These are phyloP conservation scores for Penicillium sp. DNA, from an alignment of 2,329 filamentous ascomycete genomes.

Conservation along the genomic window DNA sequence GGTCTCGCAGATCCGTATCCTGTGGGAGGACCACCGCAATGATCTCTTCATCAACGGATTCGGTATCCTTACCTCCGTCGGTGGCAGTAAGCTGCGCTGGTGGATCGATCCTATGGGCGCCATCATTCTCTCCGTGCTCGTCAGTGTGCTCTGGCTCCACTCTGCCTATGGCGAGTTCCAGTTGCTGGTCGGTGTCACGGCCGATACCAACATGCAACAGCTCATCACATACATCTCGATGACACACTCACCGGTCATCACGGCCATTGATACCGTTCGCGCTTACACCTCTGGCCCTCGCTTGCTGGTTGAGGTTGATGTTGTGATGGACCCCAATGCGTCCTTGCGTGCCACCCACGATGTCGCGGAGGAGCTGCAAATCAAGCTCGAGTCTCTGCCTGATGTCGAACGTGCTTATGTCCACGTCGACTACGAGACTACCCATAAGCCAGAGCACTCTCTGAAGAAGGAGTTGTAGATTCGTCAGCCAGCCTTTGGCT, in stretches of 20 bases:
- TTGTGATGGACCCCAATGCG: slow-evolving; percentile 82
- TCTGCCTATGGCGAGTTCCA: slow-evolving; percentile 90
- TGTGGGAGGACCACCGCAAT: slow-evolving; percentile 97
- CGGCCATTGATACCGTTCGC: slow-evolving; percentile 89
- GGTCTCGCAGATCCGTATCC: slow-evolving; percentile 86
- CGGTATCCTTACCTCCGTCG: slow-evolving; percentile 87
- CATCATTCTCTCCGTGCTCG: slow-evolving; percentile 76
- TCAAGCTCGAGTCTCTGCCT: slow-evolving; percentile 87
- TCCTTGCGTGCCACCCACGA: slow-evolving; percentile 82
- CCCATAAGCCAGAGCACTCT: slow-evolving; percentile 86
- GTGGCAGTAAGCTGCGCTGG: slow-evolving; percentile 84
- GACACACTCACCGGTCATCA: slow-evolving; percentile 81
- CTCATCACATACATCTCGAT: slow-evolving; percentile 94
- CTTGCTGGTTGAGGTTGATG: slow-evolving; percentile 91
- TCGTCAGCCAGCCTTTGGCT: neutral
- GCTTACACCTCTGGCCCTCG: slow-evolving; percentile 88
- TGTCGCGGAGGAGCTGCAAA: slow-evolving; percentile 89
- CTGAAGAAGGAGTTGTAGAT: slow-evolving; percentile 64
- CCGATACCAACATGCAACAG: slow-evolving; percentile 82
- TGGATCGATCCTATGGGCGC: slow-evolving; percentile 95
- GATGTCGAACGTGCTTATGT: slow-evolving; percentile 94
- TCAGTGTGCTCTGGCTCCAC: slow-evolving; percentile 77
- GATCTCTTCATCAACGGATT: slow-evolving; percentile 96
- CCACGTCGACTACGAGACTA: slow-evolving; percentile 96
- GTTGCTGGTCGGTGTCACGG: slow-evolving; percentile 84